Evolutionary conservation across 192 early-diverging fungal species (phyloP).

Genomic region (Coemansia sp.): DNA sequence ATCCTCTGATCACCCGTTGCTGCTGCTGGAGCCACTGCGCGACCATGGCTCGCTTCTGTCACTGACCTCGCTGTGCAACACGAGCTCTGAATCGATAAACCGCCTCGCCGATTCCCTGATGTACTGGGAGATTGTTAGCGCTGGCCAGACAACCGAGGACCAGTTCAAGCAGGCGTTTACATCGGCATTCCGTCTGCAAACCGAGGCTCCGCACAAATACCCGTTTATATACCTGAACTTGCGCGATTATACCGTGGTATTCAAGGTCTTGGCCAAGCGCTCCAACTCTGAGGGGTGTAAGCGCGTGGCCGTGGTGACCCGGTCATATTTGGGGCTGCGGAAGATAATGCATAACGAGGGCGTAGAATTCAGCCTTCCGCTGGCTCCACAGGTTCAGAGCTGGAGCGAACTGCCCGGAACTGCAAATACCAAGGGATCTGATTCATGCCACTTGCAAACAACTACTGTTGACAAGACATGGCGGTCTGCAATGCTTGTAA

Average conservation of each 20-base stretch:
- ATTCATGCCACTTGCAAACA: conserved; percentile 18
- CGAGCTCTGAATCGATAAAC: conserved; percentile 5
- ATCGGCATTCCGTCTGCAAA: conserved; percentile 30
- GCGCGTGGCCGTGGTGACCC: conserved; percentile 36
- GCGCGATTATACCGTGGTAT: conserved; percentile 40
- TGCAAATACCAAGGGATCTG: neutral
- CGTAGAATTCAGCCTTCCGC: conserved; percentile 36
- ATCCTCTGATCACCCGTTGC: conserved; percentile 15
- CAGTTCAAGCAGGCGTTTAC: conserved; percentile 34
- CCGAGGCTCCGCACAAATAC: conserved; percentile 17
- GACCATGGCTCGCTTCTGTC: conserved; percentile 21
- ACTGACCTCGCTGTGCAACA: conserved; percentile 23
- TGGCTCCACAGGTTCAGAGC: conserved; percentile 34
- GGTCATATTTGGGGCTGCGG: conserved; percentile 39
- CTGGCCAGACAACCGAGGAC: neutral
- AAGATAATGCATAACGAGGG: conserved; percentile 14
- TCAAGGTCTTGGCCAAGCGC: conserved; percentile 18
- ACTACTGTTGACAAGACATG: conserved; percentile 39
- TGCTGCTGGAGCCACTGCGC: conserved; percentile 10
- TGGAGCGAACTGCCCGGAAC: conserved; percentile 28
- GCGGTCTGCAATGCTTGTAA: conserved; percentile 36
- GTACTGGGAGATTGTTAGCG: conserved; percentile 25
- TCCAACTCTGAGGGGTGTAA: neutral
- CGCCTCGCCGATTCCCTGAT: conserved; percentile 33
- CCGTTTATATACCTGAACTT: conserved; percentile 38